Base-by-base conservation (phyloP, 225 moss, liverwort and hornwort species). In the Pseudoscleropodium purum region DNA sequence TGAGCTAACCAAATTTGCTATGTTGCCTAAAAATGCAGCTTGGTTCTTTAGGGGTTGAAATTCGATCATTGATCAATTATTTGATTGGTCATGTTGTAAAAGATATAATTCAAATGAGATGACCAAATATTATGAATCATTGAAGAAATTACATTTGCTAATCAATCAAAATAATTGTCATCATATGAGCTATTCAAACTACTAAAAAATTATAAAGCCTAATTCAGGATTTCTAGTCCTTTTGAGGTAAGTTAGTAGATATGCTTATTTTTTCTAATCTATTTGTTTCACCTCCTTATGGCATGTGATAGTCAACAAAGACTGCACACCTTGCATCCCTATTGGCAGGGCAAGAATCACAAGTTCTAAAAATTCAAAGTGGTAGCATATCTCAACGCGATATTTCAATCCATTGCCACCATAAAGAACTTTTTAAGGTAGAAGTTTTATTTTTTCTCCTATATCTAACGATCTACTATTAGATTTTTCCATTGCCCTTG, bases 261-360 rank as follows among this genome's bases (percentile, higher is more conserved):
- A 18, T 43, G 7, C 18, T 73, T 34, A 6, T 64, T 64, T 43
- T 84, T 89, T 59, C 69, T 52, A 88, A 75, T 65, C 41, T 84
- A 60, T 74, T 7, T 65, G 7, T 88, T 83, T 84, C 82, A 75
- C 83, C 37, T 85, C 27, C 7, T 56, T 89, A 89, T 82, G 85
- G 57, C 59, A 75, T 91, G 64, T 43, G 36, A 88, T 70, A 94
- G 91, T 93, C 94, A 34, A 91, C 80, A 89, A 89, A 94, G 91
- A 94, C 93, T 79, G 91, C 92, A 54, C 93, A 92, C 87, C 91
- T 94, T 56, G 90, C 94, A 74, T 93, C 94, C 37, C 83, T 93
- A 26, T 85, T 94, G n/a, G 91, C 91, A 78, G 75, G 90, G 47
- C 85, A 92, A 90, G 91, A 90, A 89, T 82, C 90, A 34, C 84